A percentile compares a stretch with the other conserved stretches of the same genome.
Conservation (phyloP, 176 grass and related monocot genomes). For the Raddia guianensis region DNA sequence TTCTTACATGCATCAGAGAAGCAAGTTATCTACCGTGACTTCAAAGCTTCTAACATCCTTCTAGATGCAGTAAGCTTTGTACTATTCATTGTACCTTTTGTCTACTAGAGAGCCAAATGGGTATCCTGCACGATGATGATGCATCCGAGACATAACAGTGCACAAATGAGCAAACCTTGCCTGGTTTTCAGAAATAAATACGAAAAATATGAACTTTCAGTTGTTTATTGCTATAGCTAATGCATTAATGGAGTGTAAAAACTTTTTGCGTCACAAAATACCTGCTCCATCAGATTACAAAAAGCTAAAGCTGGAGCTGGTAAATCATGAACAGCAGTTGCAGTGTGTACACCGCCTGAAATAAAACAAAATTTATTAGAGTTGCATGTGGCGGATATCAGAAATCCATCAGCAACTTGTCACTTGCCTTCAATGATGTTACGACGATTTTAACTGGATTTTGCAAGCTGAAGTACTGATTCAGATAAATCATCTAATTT, state of each 20-base stretch:
- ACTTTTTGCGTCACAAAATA: slow-evolving; percentile 3
- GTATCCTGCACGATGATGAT: slow-evolving; percentile 72
- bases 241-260: background rate
- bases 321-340: slow-evolving; percentile 76
- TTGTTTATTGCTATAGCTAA: background rate
- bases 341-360: slow-evolving; percentile 80
- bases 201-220: background rate
- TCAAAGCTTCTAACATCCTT: slow-evolving; percentile 79
- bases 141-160: slow-evolving; percentile 85
- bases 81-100: background rate
- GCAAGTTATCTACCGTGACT: slow-evolving; percentile 81
- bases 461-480: too few relatives aligned
- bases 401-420: slow-evolving; percentile 10
- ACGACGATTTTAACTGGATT: too few relatives aligned
- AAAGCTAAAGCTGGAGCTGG: slow-evolving; percentile 77
- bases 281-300: slow-evolving; percentile 90
- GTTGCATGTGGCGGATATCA: too few relatives aligned
- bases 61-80: slow-evolving; percentile 61
- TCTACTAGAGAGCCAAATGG: slow-evolving; percentile 64
- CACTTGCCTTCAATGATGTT: background rate
- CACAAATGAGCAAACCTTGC: slow-evolving; percentile 84
- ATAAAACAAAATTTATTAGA: slow-evolving; percentile 50
- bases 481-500: too few relatives aligned
- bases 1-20: slow-evolving; percentile 83
- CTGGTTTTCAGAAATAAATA: slow-evolving; percentile 40